Evolutionary conservation across 1,139 yeast species (phyloP).

Genomic region (Saccharomycopsis phalli): DNA sequence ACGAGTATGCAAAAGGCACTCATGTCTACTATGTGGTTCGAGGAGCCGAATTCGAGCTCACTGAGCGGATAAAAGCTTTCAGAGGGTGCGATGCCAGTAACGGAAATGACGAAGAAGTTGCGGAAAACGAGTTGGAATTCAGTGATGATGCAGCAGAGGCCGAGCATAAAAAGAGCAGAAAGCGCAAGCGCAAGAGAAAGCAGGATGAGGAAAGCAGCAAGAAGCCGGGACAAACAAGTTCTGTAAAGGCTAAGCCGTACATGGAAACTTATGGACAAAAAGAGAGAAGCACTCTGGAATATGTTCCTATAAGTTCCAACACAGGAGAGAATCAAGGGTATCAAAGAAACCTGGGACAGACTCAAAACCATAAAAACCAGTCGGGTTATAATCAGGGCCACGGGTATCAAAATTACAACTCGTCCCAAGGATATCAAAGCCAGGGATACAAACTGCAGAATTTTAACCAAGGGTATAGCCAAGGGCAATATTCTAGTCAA

Average conservation of each 20-base stretch:
- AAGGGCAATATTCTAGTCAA: no score
- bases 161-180: slow-evolving; percentile 36
- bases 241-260: no score
- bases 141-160: slow-evolving; percentile 87
- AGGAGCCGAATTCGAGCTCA: slow-evolving; percentile 68
- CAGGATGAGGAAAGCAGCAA: slow-evolving; percentile 15
- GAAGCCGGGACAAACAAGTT: no score
- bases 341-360: neutral
- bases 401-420: no score
- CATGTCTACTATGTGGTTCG: slow-evolving; percentile 73
- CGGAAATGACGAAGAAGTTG: slow-evolving; percentile 81
- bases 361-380: neutral
- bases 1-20: slow-evolving; percentile 42
- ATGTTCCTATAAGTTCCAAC: no score
- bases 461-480: no score
- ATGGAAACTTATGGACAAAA: no score
- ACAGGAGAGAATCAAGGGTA: no score
- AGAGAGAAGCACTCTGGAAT: no score
- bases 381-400: no score
- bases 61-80: slow-evolving; percentile 56
- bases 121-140: slow-evolving; percentile 80
- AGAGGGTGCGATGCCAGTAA: slow-evolving; percentile 96
- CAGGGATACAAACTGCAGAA: no score
- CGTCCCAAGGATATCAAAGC: no score
- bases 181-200: slow-evolving; percentile 33